Evolutionary conservation across 768 basidiomycete genomes (phyloP), one percentile per base, ranked within the genome.

Genomic region (Kwoniella dendrophila): DNA sequence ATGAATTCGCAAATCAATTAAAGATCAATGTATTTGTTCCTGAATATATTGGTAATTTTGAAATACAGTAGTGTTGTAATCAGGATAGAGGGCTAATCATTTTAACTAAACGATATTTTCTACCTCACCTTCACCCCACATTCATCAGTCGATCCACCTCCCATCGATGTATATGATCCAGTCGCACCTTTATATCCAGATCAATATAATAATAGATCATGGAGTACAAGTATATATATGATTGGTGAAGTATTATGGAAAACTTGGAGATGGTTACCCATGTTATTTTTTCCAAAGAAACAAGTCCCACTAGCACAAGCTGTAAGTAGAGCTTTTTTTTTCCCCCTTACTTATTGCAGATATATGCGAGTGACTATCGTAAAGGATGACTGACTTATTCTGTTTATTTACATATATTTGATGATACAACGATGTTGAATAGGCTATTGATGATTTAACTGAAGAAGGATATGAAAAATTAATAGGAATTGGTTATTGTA

Each of bases 11-110:
- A 18, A 66, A 65, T 3, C 43, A 68, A 36, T 50, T 74, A 18
- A 56, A 62, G 32, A 38, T 74, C 20, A 45, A 68, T 10, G 72
- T 74, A 38, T 66, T 67, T 34, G 67, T 70, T 0, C 72, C 72
- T 1, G 72, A 74, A 27, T 74, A 71, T 49, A 69, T 74, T 43
- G 66, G 72, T 71, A 38, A 64, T 67, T 66, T 18, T 33, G 4
- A 7, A 12, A n/a, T n/a, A n/a, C 27, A 16, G 2, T 32, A 16
- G 27, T 29, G n/a, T 20, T 26, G 12, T 29, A 6, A 12, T 52
- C 22, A 12, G 22, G 10, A 11, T 20, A 32, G 48, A 8, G 30
- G 22, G 24, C n/a, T 32, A 29, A 49, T 27, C 24, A 26, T n/a
- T 10, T 40, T n/a, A 40, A 40, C 38, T n/a, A 10, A 10, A 40